Evolutionary conservation across 2,329 filamentous ascomycete species (phyloP).

Genomic region (Neoascochyta sp.): DNA sequence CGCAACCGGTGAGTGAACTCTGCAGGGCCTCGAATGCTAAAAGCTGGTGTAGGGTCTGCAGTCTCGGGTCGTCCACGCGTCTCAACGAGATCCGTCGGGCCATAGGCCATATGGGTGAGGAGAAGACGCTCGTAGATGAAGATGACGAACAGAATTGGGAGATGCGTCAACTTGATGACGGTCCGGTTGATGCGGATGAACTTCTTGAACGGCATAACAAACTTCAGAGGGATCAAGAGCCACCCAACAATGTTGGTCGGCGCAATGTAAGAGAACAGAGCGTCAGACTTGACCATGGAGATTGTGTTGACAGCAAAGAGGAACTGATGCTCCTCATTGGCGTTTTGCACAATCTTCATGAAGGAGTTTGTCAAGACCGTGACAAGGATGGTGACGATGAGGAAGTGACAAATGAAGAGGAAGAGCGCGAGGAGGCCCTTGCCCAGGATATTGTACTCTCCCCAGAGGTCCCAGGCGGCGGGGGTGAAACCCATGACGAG

Average conservation of each 20-base stretch:
- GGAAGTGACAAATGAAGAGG: conserved; percentile 90
- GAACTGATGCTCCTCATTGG: conserved; percentile 87
- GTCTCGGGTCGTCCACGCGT: conserved; percentile 59
- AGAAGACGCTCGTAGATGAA: conserved; percentile 82
- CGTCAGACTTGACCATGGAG: conserved; percentile 97
- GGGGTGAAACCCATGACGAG: conserved; percentile 95
- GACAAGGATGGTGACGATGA: conserved; percentile 90
- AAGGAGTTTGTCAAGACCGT: conserved; percentile 96
- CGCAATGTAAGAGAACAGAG: conserved; percentile 88
- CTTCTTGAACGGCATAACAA: conserved; percentile 70
- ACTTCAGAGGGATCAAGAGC: conserved; percentile 79
- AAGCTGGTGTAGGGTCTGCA: conserved; percentile 50
- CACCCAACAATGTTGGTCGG: conserved; percentile 90
- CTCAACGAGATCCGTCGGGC: conserved; percentile 83
- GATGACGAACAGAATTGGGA: conserved; percentile 81
- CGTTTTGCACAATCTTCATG: conserved; percentile 90
- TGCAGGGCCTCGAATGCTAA: conserved; percentile 36
- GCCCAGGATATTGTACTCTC: conserved; percentile 74
- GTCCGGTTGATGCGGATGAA: conserved; percentile 86
- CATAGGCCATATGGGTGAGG: conserved; percentile 71
- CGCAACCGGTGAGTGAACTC: conserved; percentile 75
- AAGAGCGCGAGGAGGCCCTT: conserved; percentile 74
- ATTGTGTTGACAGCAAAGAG: conserved; percentile 96
- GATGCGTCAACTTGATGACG: conserved; percentile 86
- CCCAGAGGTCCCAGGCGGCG: conserved; percentile 88